Evolutionary conservation across 805 yeast species (phyloP).

Genomic region (Sugiyamaella boreocaroliniensis): DNA sequence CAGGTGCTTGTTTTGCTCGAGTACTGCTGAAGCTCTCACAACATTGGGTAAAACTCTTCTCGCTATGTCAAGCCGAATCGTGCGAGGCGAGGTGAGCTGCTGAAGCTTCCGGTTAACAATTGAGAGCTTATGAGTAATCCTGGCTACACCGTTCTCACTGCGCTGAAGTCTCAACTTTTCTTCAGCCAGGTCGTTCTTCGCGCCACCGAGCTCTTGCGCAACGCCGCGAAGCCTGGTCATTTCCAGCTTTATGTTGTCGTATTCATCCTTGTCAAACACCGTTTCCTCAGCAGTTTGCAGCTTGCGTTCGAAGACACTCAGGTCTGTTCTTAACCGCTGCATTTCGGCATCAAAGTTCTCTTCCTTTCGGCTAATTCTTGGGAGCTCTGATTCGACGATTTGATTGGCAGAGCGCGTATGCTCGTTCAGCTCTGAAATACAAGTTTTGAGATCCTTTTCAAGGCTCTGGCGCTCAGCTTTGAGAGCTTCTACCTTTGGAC

Average conservation of each 20-base stretch:
- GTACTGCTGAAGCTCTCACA: constrained; percentile 14
- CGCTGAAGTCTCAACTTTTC: neutral
- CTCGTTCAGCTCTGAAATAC: neutral
- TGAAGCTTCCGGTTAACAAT: neutral
- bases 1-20: constrained; percentile 36
- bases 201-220: neutral
- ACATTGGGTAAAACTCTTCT: too few species aligned
- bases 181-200: neutral
- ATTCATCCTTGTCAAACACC: neutral
- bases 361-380: constrained; percentile 13
- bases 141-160: neutral
- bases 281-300: neutral
- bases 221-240: neutral
- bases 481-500: too few species aligned
- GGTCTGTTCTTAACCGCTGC: neutral
- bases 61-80: neutral
- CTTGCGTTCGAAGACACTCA: neutral
- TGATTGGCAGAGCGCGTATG: neutral
- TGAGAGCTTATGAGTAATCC: neutral
- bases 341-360: constrained; percentile 1
- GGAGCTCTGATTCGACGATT: neutral
- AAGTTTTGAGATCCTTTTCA: too few species aligned
- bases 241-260: neutral
- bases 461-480: too few species aligned
- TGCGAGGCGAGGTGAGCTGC: neutral